Percentiles rank a stretch among this genome's conserved stretches.
Conservation (phyloP, 1,284 basidiomycete genomes). For the Rhizopogon parksii region DNA sequence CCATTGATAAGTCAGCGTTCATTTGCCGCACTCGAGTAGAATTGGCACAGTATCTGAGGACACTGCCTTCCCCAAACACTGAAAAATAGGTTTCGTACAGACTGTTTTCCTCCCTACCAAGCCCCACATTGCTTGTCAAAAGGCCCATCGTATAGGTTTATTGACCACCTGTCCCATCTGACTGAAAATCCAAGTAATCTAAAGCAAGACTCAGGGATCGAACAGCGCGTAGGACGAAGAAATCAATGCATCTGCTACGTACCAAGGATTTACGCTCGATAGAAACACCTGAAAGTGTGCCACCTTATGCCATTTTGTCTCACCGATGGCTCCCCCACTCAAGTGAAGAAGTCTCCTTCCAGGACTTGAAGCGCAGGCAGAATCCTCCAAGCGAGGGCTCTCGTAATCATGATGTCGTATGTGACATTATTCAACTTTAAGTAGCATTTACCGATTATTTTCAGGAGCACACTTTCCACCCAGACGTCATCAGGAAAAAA, state of each 20-base stretch:
- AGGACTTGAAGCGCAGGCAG: conserved; percentile 2
- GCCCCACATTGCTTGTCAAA: too few species aligned
- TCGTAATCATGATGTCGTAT: not conserved
- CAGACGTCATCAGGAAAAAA: not conserved
- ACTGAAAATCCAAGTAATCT: not conserved
- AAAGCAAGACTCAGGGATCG: not conserved
- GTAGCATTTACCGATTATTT: not conserved
- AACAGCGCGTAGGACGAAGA: not conserved
- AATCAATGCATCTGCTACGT: not conserved
- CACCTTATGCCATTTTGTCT: conserved; percentile 7
- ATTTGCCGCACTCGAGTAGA: not conserved
- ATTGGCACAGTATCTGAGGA: not conserved
- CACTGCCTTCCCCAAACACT: not conserved
- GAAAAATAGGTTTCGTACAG: not conserved
- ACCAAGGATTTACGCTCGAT: not conserved
- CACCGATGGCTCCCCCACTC: conserved; percentile 1
- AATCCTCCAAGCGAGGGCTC: not conserved
- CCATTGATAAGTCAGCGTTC: not conserved
- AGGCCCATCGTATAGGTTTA: not conserved
- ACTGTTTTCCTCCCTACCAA: not conserved
- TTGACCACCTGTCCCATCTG: too few species aligned
- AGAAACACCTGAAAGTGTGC: not conserved
- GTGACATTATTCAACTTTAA: not conserved
- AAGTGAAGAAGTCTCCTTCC: conserved; percentile 3
- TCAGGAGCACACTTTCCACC: not conserved